Base-by-base conservation (phyloP, 2,329 filamentous ascomycete species). In the Alternaria triticina region DNA sequence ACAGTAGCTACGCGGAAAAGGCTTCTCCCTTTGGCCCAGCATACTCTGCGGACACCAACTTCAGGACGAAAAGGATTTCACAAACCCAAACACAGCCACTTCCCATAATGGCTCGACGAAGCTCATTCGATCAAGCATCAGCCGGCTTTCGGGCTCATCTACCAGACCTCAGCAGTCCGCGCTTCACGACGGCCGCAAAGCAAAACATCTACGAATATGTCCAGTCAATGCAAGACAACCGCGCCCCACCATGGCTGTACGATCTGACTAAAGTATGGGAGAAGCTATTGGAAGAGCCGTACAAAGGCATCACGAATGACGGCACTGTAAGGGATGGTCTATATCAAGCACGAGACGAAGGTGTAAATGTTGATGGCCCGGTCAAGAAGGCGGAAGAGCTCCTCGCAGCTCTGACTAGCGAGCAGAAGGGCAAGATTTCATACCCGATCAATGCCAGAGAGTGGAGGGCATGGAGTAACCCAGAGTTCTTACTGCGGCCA, bases 381-480 rank as follows among this genome's bases (percentile, higher is more conserved):
- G 85, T 88, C 11, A 63, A 80, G 0, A 83, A 86, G 0, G 82
- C 86, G 0, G 75, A 86, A 3, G 59, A 73, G 0, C 74, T 90
- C 2, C 72, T 89, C 0, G 65, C 71, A 1, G 76, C 81, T 3
- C 79, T 91, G 15, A 80, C 82, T 15, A 76, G 82, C 0, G 79
- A 82, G 10, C 86, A 91, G 70, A 82, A 79, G 49, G 66, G 82
- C 17, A 81, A 81, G 27, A 74, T 89, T 0, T 78, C 78, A 33
- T 87, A 90, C 70, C 88, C 91, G 72, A 84, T 93, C 66, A 88
- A 92, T 79, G 88, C 89, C 1, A 87, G 87, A 2, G 88, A 92
- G 73, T 93, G 90, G 90, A 87, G 91, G 51, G 88, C 89, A 11
- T 88, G 86, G 86, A 87, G 85, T 7, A 94, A 94, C 74, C 91